These are phyloP conservation scores for Candida freyschussii DNA, from an alignment of 1,139 yeast species.

Conservation along the genomic window DNA sequence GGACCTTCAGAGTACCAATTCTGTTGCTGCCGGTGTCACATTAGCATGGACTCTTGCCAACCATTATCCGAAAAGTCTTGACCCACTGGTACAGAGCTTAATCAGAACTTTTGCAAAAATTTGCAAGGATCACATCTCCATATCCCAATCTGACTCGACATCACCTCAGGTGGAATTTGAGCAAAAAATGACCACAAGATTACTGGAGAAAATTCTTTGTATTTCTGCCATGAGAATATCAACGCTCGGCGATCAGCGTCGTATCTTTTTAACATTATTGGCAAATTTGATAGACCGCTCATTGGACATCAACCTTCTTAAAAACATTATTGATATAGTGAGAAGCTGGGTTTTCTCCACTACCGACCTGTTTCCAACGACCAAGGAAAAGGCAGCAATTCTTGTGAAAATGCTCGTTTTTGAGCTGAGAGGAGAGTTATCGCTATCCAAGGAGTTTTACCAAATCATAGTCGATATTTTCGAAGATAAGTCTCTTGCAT, in stretches of 20 bases:
- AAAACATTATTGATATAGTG: constrained; percentile 73
- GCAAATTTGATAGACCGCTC: constrained; percentile 92
- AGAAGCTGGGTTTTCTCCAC: constrained; percentile 87
- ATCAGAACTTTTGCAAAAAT: constrained; percentile 86
- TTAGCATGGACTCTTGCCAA: constrained; percentile 79
- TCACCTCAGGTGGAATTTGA: constrained; percentile 51
- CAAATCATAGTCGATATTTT: constrained; percentile 85
- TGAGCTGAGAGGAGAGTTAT: constrained; percentile 80
- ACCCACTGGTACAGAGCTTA: constrained; percentile 65
- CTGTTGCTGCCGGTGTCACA: constrained; percentile 87
- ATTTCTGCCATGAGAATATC: constrained; percentile 80
- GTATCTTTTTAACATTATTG: constrained; percentile 77
- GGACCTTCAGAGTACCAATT: constrained; percentile 75
- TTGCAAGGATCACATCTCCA: constrained; percentile 82
- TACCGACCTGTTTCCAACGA: constrained; percentile 84
- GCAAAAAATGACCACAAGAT: constrained; percentile 70
- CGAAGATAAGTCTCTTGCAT: constrained; percentile 71
- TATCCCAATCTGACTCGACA: constrained; percentile 43
- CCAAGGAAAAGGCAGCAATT: constrained; percentile 94
- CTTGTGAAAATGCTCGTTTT: constrained; percentile 91
- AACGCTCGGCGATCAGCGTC: constrained; percentile 84
- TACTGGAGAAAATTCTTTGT: constrained; percentile 71
- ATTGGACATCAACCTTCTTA: constrained; percentile 67
- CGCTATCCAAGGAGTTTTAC: constrained; percentile 76
- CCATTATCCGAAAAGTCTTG: constrained; percentile 68